Conservation (phyloP, 1,284 basidiomycete species). For the Coniferiporia weirii region DNA sequence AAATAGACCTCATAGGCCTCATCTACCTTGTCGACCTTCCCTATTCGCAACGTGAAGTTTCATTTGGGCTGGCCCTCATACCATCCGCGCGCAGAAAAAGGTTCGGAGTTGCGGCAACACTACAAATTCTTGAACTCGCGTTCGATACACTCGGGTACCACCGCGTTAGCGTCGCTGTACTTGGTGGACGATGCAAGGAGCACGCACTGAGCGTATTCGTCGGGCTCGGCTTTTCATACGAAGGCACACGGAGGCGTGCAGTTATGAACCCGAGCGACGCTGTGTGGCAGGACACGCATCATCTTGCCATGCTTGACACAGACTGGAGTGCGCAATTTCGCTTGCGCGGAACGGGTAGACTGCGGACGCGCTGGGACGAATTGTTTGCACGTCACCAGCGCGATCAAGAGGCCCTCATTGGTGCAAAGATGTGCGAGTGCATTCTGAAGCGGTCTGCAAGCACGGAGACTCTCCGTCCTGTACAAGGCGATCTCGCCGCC, state of each 20-base stretch:
- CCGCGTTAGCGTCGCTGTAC: conserved; percentile 18
- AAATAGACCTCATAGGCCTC: conserved; percentile 4
- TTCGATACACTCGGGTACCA: conserved; percentile 19
- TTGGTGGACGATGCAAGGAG: conserved; percentile 11
- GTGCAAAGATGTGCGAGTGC: conserved; percentile 12
- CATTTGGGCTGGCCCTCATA: conserved; percentile 10
- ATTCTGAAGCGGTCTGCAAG: conserved; percentile 7
- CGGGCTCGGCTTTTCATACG: conserved; percentile 17
- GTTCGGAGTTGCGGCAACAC: conserved; percentile 8
- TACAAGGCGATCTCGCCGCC: background rate
- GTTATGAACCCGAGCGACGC: conserved; percentile 7
- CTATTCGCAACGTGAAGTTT: conserved; percentile 5
- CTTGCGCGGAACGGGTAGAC: background rate
- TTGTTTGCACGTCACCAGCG: conserved; percentile 20
- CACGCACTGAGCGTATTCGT: conserved; percentile 15
- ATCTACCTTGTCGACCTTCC: conserved; percentile 1
- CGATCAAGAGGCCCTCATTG: conserved; percentile 19
- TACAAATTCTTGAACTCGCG: conserved; percentile 19
- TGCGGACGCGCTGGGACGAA: conserved; percentile 20
- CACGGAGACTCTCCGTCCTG: conserved; percentile 15
- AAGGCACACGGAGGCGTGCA: conserved; percentile 18
- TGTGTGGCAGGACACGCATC: conserved; percentile 17
- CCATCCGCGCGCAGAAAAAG: conserved; percentile 8
- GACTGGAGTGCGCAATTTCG: conserved; percentile 13
- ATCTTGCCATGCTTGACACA: conserved; percentile 20